A percentile compares a stretch with the other conserved stretches of the same genome.
These are phyloP conservation scores for Ogataea methanolica DNA, from an alignment of 805 yeast species.

Conservation along the genomic window DNA sequence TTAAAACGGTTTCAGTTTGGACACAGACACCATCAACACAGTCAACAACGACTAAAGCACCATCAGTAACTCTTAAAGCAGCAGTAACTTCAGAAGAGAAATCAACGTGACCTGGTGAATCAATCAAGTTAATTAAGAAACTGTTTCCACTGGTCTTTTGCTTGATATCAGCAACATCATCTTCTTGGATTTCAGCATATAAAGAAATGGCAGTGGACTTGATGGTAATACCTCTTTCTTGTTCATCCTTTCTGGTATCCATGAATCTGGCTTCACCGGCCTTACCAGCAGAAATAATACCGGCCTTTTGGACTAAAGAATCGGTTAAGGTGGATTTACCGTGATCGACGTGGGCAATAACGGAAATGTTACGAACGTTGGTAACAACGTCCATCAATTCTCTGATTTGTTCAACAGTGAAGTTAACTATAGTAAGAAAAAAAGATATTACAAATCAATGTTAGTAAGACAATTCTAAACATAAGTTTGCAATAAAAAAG, in stretches of 20 bases:
- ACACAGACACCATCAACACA: constrained; percentile 99
- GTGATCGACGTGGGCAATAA: constrained; percentile 99
- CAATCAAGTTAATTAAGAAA: constrained; percentile 96
- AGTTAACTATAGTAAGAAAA: constrained; percentile 34
- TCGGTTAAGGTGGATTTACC: constrained; percentile 99
- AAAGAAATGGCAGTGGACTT: constrained; percentile 98
- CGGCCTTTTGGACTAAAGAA: constrained; percentile 98
- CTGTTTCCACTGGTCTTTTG: constrained; percentile 91
- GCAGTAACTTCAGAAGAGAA: constrained; percentile 99
- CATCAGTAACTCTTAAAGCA: constrained; percentile 99
- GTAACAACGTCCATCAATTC: constrained; percentile 99
- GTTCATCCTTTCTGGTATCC: constrained; percentile 99
- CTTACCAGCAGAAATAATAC: constrained; percentile 99
- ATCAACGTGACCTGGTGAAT: constrained; percentile 99
- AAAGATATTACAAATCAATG: not conserved
- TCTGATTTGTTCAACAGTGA: constrained; percentile 90
- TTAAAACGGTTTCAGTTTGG: constrained; percentile 98
- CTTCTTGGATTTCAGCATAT: constrained; percentile 82
- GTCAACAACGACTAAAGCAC: constrained; percentile 99
- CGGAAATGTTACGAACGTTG: constrained; percentile 99
- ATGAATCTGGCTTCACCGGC: constrained; percentile 99
- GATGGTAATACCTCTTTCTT: constrained; percentile 99
- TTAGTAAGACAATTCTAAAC: not conserved
- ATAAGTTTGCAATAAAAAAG: not conserved
- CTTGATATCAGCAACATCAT: constrained; percentile 82